Conservation (phyloP, 352 stramenopile species). For the Pythium biforme region DNA sequence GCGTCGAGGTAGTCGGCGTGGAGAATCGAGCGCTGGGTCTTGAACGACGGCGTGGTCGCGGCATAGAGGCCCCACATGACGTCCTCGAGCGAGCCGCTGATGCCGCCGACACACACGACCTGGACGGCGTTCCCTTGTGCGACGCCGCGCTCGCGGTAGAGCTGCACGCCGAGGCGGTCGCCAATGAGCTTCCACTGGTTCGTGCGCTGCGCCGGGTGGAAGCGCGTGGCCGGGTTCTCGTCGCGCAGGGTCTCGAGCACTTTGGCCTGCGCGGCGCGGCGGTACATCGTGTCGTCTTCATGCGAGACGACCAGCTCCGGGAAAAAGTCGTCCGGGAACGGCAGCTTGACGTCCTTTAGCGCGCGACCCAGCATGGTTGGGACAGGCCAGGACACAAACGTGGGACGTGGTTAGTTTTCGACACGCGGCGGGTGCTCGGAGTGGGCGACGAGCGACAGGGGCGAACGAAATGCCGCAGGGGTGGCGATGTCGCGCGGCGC, state of each 20-base stretch:
- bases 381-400: background rate
- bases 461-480: background rate
- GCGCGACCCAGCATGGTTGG: conserved; percentile 48
- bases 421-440: background rate
- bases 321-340: conserved; percentile 71
- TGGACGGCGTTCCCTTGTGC: conserved; percentile 50
- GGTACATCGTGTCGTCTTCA: conserved; percentile 33
- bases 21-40: conserved; percentile 66
- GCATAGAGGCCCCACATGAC: conserved; percentile 64
- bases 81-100: conserved; percentile 53
- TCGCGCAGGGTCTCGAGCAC: conserved; percentile 42
- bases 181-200: conserved; percentile 64
- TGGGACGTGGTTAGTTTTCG: conserved; percentile 3
- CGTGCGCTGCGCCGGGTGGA: conserved; percentile 49
- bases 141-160: conserved; percentile 58
- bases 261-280: conserved; percentile 34
- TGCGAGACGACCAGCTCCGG: conserved; percentile 39
- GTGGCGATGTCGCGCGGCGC: no score
- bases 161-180: conserved; percentile 45
- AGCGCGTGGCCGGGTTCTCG: conserved; percentile 43
- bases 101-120: conserved; percentile 45
- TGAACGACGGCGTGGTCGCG: conserved; percentile 39
- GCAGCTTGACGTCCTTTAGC: conserved; percentile 62
- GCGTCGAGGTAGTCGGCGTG: conserved; percentile 57
- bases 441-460: no score